Base-by-base conservation (phyloP, 129 eudicot genomes). In the sunflower (Helianthus annuus) region DNA sequence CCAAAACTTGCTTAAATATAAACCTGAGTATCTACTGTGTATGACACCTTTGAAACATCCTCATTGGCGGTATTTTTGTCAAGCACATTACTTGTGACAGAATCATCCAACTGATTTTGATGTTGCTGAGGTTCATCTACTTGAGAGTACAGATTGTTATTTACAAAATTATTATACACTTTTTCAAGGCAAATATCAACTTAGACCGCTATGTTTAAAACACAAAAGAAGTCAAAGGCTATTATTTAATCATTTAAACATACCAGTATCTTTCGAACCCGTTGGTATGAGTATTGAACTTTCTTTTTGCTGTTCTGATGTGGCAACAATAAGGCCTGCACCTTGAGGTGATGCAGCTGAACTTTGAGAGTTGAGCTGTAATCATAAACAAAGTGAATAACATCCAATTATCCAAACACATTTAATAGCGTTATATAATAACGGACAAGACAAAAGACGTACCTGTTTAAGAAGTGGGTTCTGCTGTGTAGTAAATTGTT, bases 381-480 rank as follows among this genome's bases (percentile, higher is more conserved):
- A 56, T 61, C n/a, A 76, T 60, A 66, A 68, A 67, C 12, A 66
- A 61, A 68, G 66, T 11, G 68, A 34, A 34, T 29, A 29, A 16
- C 12, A 75, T 17, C 71, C n/a, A n/a, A n/a, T n/a, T n/a, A n/a
- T n/a, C n/a, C 15, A 78, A 38, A 72, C 6, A 61, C 17, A 11
- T n/a, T n/a, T n/a, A 71, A 57, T 15, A 52, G 7, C 24, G 38
- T 36, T 39, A 36, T 65, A 16, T 57, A 38, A 72, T 45, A 51
- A 42, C 29, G 0, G 6, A 66, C 29, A 56, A 15, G 48, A 16
- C 42, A 3, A 42, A 44, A 55, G 5, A 19, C 46, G 39, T 34
- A 88, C 99, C 87, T 88, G 99, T 69, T 88, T 78, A 44, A 95
- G 85, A 17, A 87, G 80, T 78, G 83, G 90, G 73, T 84, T 94